Evolutionary conservation across 805 yeast genomes (phyloP), one percentile per base, ranked within the genome.

Genomic region (Candida tibetensis): DNA sequence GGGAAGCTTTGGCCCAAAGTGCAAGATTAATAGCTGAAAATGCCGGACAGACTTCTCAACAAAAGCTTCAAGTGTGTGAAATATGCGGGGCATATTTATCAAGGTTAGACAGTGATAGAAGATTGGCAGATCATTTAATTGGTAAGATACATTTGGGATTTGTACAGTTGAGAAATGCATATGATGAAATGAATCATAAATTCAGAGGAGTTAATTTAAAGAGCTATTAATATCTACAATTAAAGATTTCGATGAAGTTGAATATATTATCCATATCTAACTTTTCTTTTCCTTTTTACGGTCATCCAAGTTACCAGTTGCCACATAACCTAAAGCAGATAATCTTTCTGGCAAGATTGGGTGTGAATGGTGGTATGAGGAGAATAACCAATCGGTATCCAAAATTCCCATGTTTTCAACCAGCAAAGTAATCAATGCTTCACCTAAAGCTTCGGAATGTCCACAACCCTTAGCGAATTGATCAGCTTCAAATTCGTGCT

Each of bases 401-500:
- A 88, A 75, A n/a, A 89, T 76, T 40, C 87, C 73, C 57, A 93
- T 75, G 62, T 93, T 91, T 56, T 88, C 85, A 51, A 79, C 79
- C 55, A 82, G 85, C 46, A 93, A 66, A 46, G 76, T 79, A 55
- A 87, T 82, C 55, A 93, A 74, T 2, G 96, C 81, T 37, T 68
- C 69, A 36, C 84, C 76, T 57, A 93, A 76, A 36, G 80, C 80
- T 22, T 74, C 69, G 6, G 85, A 72, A 57, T 81, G 81, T 17
- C 95, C 95, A 49, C 80, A 75, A 34, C 73, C 69, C 39, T 79
- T 81, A 13, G 98, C 96, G 58, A 76, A 89, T 45, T 73, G 79
- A 60, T 91, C 99, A 13, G 99, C 98, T 65, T 93, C 88, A 55
- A 82, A 93, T 66, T 93, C 99, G 51, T 84, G 85, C 49, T 79